phyloP scores from a whole-genome alignment of 306 rosid genomes.

The Vicia villosa region DNA sequence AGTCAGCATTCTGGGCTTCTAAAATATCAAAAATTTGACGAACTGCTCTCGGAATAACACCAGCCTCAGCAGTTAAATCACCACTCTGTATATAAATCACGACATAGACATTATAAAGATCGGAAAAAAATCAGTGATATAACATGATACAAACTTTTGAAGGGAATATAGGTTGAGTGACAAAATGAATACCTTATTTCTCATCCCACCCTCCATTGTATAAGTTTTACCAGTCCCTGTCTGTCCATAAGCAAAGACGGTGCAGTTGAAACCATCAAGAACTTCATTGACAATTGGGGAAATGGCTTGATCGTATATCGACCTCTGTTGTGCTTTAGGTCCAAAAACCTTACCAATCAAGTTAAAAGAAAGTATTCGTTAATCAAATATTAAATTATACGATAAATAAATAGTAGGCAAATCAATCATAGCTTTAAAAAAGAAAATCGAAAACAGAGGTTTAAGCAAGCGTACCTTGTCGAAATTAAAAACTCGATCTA shows the following conservation, averaged over 20 bases:
- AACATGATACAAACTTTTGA: background rate
- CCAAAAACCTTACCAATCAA: conserved; percentile 73
- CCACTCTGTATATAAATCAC: conserved; percentile 56
- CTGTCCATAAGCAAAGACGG: conserved; percentile 96
- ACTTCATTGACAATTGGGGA: conserved; percentile 91
- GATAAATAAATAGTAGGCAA: background rate
- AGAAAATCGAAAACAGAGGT: background rate
- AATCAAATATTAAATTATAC: background rate
- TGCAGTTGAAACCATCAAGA: conserved; percentile 95
- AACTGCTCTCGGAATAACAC: conserved; percentile 96
- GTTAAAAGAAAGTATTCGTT: background rate
- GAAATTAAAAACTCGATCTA: conserved; percentile 78
- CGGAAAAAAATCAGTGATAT: background rate
- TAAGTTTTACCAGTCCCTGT: conserved; percentile 98
- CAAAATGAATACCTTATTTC: conserved; percentile 65
- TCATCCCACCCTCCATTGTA: conserved; percentile 98
- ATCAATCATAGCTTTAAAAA: background rate
- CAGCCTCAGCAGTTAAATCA: conserved; percentile 85
- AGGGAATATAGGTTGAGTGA: background rate
- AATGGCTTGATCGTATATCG: conserved; percentile 92
- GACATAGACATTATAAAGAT: background rate
- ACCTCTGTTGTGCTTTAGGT: conserved; percentile 86
- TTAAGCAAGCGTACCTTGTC: conserved; percentile 67
- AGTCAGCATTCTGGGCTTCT: conserved; percentile 86
- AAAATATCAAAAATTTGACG: conserved; percentile 89